Percentiles rank a stretch among this genome's conserved stretches.
phyloP scores from a whole-genome alignment of 2,329 filamentous ascomycete species.

The Trichophyton rubrum region DNA sequence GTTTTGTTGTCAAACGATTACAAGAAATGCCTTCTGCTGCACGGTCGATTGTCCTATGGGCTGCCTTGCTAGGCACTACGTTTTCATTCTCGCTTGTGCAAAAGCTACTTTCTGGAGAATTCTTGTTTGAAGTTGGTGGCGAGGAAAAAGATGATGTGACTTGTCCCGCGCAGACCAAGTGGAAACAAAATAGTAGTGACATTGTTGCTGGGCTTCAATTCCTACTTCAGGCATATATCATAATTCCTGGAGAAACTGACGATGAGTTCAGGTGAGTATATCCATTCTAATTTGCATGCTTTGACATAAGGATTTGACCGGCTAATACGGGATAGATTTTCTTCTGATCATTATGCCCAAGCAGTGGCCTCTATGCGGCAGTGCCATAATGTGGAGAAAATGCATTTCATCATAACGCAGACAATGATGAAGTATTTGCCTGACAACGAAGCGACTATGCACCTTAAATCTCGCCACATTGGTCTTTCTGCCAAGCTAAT shows the following conservation, averaged over 20 bases:
- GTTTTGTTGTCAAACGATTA: slow-evolving; percentile 68
- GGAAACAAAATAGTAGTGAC: slow-evolving; percentile 52
- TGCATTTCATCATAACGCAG: slow-evolving; percentile 84
- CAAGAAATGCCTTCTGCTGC: slow-evolving; percentile 61
- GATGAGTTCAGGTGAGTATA: slow-evolving; percentile 56
- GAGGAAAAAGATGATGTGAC: slow-evolving; percentile 26
- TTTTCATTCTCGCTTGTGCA: slow-evolving; percentile 77
- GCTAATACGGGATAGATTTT: slow-evolving; percentile 44
- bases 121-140: slow-evolving; percentile 45
- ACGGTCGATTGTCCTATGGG: slow-evolving; percentile 76
- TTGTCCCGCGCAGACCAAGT: slow-evolving; percentile 30
- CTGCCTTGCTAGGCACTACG: slow-evolving; percentile 63
- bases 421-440: slow-evolving; percentile 61
- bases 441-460: slow-evolving; percentile 50
- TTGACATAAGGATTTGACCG: background rate
- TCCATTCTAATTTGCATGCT: background rate
- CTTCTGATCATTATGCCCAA: slow-evolving; percentile 75
- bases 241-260: slow-evolving; percentile 71
- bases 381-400: slow-evolving; percentile 54
- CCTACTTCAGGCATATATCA: slow-evolving; percentile 65
- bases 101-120: slow-evolving; percentile 62
- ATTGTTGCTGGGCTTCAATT: slow-evolving; percentile 63
- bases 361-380: slow-evolving; percentile 59
- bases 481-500: slow-evolving; percentile 67
- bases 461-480: slow-evolving; percentile 68